Evolutionary conservation across 2,329 filamentous ascomycete species (phyloP).

Genomic region (Fusarium liriodendri): DNA sequence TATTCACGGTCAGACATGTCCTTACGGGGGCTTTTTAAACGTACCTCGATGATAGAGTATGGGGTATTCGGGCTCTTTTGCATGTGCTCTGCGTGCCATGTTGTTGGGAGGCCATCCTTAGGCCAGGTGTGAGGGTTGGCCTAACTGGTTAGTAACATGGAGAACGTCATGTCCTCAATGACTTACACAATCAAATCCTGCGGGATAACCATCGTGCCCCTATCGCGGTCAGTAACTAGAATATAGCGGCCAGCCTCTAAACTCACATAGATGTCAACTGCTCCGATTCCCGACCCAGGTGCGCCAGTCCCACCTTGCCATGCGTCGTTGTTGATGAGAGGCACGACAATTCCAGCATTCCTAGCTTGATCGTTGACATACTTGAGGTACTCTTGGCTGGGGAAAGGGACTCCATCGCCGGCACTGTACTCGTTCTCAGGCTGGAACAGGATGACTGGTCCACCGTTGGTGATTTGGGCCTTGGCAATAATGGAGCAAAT

Average conservation of each 20-base stretch:
- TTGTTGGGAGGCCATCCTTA: conserved; percentile 46
- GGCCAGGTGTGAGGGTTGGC: conserved; percentile 61
- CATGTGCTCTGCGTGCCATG: conserved; percentile 66
- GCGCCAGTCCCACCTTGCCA: conserved; percentile 69
- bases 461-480: conserved; percentile 84
- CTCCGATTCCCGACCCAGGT: conserved; percentile 67
- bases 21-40: rapidly evolving
- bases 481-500: conserved; percentile 76
- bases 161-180: rapidly evolving
- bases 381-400: conserved; percentile 75
- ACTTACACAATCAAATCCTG: conserved; percentile 66
- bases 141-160: conserved; percentile 5
- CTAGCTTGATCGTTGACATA: conserved; percentile 76
- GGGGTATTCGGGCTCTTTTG: conserved; percentile 73
- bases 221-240: neutral
- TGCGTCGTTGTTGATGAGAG: conserved; percentile 81
- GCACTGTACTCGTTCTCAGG: conserved; percentile 84
- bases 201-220: conserved; percentile 73
- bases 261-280: conserved; percentile 67
- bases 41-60: conserved; percentile 64
- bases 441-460: conserved; percentile 82
- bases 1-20: conserved; percentile 39
- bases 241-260: rapidly evolving
- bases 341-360: conserved; percentile 77
- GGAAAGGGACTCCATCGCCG: conserved; percentile 64